phyloP scores from a whole-genome alignment of 2,329 filamentous ascomycete species.

The Coleophoma eucalyptorum region DNA sequence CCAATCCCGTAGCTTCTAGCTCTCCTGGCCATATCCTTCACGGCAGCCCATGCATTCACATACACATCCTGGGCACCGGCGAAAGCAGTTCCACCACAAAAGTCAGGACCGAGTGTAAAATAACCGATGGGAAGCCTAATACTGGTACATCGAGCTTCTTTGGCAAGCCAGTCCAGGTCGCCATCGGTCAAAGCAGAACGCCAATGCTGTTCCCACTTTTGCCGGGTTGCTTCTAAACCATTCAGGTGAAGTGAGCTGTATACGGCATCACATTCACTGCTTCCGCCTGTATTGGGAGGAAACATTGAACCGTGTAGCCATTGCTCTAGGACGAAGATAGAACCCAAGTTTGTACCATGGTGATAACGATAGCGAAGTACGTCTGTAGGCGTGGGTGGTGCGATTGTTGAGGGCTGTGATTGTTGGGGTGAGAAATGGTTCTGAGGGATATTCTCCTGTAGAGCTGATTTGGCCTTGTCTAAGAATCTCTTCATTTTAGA shows the following conservation, averaged over 20 bases:
- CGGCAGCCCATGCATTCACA: constrained; percentile 45
- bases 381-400: constrained; percentile 27
- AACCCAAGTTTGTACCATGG: constrained; percentile 54
- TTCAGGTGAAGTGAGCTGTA: constrained; percentile 36
- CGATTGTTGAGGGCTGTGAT: constrained; percentile 26
- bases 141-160: constrained; percentile 49
- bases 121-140: constrained; percentile 59
- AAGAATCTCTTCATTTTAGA: constrained; percentile 32
- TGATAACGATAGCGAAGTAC: constrained; percentile 54
- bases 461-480: constrained; percentile 29
- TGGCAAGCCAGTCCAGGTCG: constrained; percentile 48
- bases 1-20: constrained; percentile 46
- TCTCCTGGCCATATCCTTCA: constrained; percentile 41
- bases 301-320: constrained; percentile 52
- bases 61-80: constrained; percentile 43
- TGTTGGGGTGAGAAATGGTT: constrained; percentile 8
- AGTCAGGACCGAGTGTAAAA: constrained; percentile 49
- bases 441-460: constrained; percentile 17
- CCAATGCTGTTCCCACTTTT: constrained; percentile 52
- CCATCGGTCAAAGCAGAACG: constrained; percentile 41
- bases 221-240: constrained; percentile 42
- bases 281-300: constrained; percentile 32
- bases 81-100: constrained; percentile 48
- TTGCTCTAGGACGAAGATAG: constrained; percentile 54
- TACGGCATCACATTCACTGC: constrained; percentile 49